phyloP scores from a whole-genome alignment of 345 rosid species.

The Heritiera littoralis region DNA sequence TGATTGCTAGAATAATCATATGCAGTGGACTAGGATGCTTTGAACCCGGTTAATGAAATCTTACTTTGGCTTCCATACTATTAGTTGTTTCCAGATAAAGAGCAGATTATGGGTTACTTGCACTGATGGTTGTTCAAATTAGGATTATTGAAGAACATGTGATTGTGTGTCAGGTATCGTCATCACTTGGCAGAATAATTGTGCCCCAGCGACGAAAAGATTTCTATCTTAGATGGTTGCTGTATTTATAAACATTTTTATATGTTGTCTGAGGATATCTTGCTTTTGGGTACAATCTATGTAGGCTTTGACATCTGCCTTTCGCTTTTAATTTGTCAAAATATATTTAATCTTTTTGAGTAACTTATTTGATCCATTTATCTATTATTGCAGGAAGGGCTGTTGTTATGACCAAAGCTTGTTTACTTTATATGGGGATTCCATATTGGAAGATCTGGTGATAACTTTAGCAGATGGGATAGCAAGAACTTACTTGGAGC shows the following conservation, averaged over 20 bases:
- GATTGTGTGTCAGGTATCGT: slow-evolving; percentile 11
- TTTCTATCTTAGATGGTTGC: neutral
- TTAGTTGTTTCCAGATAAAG: slow-evolving; percentile 4
- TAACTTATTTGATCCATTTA: slow-evolving; percentile 18
- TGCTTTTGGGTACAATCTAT: neutral
- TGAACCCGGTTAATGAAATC: neutral
- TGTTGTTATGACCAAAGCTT: slow-evolving; percentile 53
- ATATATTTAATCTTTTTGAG: neutral
- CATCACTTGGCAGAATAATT: neutral
- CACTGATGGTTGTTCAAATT: neutral
- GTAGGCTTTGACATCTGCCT: slow-evolving; percentile 3
- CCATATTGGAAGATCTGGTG: slow-evolving; percentile 84
- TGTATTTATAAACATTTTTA: neutral
- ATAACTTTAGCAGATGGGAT: slow-evolving; percentile 81
- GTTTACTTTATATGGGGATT: slow-evolving; percentile 56
- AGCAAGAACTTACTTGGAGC: slow-evolving; percentile 76
- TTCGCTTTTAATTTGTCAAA: neutral
- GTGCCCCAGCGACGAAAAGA: neutral
- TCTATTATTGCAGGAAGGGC: slow-evolving; percentile 43
- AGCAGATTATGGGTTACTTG: neutral
- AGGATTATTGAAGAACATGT: slow-evolving; percentile 12
- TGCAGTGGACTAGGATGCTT: neutral
- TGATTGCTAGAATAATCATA: neutral
- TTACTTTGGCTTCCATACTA: slow-evolving; percentile 5
- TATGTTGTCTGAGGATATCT: neutral